These are phyloP conservation scores for Pleurotus djamor DNA, from an alignment of 768 basidiomycete species.

Conservation along the genomic window DNA sequence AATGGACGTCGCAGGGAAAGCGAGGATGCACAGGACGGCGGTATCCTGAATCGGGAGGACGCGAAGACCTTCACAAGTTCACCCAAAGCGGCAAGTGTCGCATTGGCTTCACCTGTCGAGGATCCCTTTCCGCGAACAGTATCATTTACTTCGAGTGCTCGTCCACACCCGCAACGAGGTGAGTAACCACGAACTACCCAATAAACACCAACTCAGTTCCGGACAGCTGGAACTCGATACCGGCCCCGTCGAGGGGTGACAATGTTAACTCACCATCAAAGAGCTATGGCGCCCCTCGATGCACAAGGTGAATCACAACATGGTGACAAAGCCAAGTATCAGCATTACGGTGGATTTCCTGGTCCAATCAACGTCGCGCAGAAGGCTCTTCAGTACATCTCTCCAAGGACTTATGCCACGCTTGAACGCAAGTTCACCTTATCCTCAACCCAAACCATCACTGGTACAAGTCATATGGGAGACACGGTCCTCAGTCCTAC, in stretches of 20 bases:
- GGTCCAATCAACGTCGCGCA: conserved; percentile 37
- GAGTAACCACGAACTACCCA: not conserved
- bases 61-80: conserved; percentile 29
- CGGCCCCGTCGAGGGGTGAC: conserved; percentile 28
- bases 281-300: conserved; percentile 9
- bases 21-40: not conserved
- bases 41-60: conserved; percentile 16
- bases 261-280: conserved; percentile 16
- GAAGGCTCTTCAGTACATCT: conserved; percentile 31
- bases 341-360: conserved; percentile 46
- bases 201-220: not conserved
- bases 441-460: conserved; percentile 41
- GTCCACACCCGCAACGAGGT: conserved; percentile 10
- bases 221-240: conserved; percentile 20
- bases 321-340: conserved; percentile 27
- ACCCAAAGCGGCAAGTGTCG: conserved; percentile 21
- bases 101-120: conserved; percentile 14
- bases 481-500: not conserved
- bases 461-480: conserved; percentile 5
- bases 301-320: not conserved
- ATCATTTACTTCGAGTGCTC: conserved; percentile 9
- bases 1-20: not conserved
- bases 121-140: not conserved
- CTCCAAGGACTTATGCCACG: conserved; percentile 40
- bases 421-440: conserved; percentile 53